phyloP scores from a whole-genome alignment of 75 land plant species.

The Ceratopteris richardii region DNA sequence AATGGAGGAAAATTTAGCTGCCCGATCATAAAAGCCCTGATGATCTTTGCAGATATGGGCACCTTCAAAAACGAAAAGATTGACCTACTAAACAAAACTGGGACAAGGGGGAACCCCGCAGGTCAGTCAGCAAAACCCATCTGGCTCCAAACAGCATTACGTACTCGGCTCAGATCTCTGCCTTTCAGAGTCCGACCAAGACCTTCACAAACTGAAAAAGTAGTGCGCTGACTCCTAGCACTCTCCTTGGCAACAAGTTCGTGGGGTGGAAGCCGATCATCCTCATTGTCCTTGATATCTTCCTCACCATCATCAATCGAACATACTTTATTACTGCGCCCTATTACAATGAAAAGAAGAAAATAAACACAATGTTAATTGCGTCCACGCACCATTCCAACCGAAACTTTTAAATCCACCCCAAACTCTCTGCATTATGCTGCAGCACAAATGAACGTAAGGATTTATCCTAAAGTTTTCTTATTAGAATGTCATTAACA shows the following conservation, averaged over 20 bases:
- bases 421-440: too few relatives aligned
- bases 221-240: slow-evolving; percentile 38
- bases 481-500: too few relatives aligned
- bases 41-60: not conserved
- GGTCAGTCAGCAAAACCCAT: slow-evolving; percentile 48
- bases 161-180: slow-evolving; percentile 51
- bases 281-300: slow-evolving; percentile 27
- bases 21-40: not conserved
- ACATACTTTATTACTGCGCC: too few relatives aligned
- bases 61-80: not conserved
- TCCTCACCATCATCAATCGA: slow-evolving; percentile 17
- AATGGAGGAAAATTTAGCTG: not conserved
- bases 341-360: too few relatives aligned
- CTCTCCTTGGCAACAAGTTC: slow-evolving; percentile 38
- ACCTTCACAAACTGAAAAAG: slow-evolving; percentile 54
- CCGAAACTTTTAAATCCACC: too few relatives aligned
- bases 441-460: too few relatives aligned
- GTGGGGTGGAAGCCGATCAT: slow-evolving; percentile 44
- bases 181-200: slow-evolving; percentile 58
- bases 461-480: too few relatives aligned
- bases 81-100: not conserved
- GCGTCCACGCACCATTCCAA: too few relatives aligned
- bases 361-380: too few relatives aligned
- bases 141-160: slow-evolving; percentile 46
- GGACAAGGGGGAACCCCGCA: not conserved